These are phyloP conservation scores for Scheffersomyces spartinae DNA, from an alignment of 805 yeast species.

Conservation along the genomic window DNA sequence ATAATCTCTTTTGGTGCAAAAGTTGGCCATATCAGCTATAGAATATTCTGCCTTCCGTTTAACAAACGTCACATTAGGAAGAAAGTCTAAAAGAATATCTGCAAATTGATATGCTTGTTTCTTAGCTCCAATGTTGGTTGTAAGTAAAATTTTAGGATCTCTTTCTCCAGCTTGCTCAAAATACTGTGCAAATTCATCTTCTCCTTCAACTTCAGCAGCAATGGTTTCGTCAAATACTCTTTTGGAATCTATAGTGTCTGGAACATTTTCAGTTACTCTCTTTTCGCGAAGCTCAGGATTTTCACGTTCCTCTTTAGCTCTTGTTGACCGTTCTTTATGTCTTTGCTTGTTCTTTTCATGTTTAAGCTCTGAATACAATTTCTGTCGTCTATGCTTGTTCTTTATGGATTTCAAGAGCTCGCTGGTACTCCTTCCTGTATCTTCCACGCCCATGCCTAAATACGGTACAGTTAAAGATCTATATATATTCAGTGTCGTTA, in stretches of 20 bases:
- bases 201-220: constrained; percentile 44
- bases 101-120: constrained; percentile 87
- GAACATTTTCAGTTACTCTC: constrained; percentile 66
- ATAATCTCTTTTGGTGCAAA: constrained; percentile 71
- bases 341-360: constrained; percentile 66
- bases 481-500: too few relatives aligned
- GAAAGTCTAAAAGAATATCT: constrained; percentile 67
- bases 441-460: too few relatives aligned
- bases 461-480: too few relatives aligned
- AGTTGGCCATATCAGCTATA: constrained; percentile 78
- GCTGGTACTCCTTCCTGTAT: constrained; percentile 14
- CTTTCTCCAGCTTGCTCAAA: constrained; percentile 30
- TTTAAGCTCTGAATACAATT: constrained; percentile 61
- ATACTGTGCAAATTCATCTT: constrained; percentile 52
- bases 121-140: constrained; percentile 81
- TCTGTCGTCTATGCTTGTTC: constrained; percentile 74
- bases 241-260: constrained; percentile 74
- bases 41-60: constrained; percentile 77
- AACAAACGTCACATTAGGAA: constrained; percentile 79
- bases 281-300: constrained; percentile 77
- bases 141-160: constrained; percentile 79
- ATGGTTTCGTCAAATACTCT: constrained; percentile 84
- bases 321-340: constrained; percentile 64
- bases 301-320: constrained; percentile 79
- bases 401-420: constrained; percentile 35